Percentiles rank a stretch among this genome's conserved stretches.
These are phyloP conservation scores for Xylariaceae sp. DNA, from an alignment of 2,329 filamentous ascomycete genomes.

Conservation along the genomic window DNA sequence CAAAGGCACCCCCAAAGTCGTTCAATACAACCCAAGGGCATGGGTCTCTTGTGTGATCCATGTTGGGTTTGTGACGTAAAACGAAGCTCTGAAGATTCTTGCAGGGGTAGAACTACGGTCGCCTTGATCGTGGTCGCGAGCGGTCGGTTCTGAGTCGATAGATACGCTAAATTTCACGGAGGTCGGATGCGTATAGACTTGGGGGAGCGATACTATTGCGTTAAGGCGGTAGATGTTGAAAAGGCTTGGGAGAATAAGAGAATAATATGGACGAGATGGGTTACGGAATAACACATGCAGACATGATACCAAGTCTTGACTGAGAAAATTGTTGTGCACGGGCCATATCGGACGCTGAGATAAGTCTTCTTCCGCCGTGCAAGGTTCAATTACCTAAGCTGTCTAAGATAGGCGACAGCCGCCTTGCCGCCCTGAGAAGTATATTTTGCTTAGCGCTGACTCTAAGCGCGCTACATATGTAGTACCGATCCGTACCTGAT, in stretches of 20 bases:
- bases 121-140: background rate
- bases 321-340: slow-evolving; percentile 23
- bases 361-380: slow-evolving; percentile 17
- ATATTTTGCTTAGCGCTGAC: too few relatives aligned
- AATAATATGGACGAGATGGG: background rate
- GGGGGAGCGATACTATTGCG: background rate
- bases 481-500: too few relatives aligned
- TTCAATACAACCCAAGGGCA: slow-evolving; percentile 96
- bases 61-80: slow-evolving; percentile 39
- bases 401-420: slow-evolving; percentile 19
- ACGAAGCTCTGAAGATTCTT: slow-evolving; percentile 1
- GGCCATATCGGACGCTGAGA: slow-evolving; percentile 11
- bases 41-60: slow-evolving; percentile 97
- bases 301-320: background rate
- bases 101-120: background rate
- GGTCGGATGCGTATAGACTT: background rate
- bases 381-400: too few relatives aligned
- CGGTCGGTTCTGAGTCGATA: background rate
- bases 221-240: background rate
- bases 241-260: background rate
- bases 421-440: background rate
- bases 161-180: background rate
- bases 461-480: too few relatives aligned
- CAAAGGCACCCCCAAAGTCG: slow-evolving; percentile 96
- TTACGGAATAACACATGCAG: background rate